phyloP scores from a whole-genome alignment of 2,329 filamentous ascomycete species.

The Periglandula ipomoeae region DNA sequence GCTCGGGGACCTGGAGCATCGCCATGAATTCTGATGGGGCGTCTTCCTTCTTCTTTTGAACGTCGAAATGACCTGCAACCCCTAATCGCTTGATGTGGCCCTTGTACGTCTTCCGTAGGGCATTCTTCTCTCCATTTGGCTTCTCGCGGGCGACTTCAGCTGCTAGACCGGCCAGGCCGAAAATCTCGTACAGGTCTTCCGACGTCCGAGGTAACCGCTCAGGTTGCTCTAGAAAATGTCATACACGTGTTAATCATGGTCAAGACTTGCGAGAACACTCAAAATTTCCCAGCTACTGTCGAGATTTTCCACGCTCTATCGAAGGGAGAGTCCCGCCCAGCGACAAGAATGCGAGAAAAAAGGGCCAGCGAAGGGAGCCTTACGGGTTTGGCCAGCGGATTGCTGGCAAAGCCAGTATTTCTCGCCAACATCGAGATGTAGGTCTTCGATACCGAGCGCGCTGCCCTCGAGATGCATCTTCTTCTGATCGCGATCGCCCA shows the following conservation, averaged over 20 bases:
- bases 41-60: constrained; percentile 43
- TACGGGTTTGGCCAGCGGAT: constrained; percentile 41
- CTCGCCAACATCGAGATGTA: constrained; percentile 56
- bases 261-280: constrained; percentile 14
- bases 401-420: constrained; percentile 54
- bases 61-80: constrained; percentile 52
- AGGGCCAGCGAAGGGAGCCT: constrained; percentile 42
- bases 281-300: constrained; percentile 4
- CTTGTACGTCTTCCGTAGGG: constrained; percentile 59
- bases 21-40: constrained; percentile 42
- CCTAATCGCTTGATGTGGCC: constrained; percentile 57
- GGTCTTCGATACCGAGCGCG: constrained; percentile 52
- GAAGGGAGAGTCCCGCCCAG: constrained; percentile 15
- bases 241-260: constrained; percentile 33
- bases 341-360: constrained; percentile 14
- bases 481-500: constrained; percentile 48
- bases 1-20: constrained; percentile 41
- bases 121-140: constrained; percentile 58
- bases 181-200: constrained; percentile 51
- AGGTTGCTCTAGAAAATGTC: constrained; percentile 36
- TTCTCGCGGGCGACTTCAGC: constrained; percentile 54
- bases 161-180: constrained; percentile 46
- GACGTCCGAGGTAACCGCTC: constrained; percentile 38
- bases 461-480: constrained; percentile 54
- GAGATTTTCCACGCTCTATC: constrained; percentile 9